phyloP scores from a whole-genome alignment of 2,329 filamentous ascomycete species.

The Neopestalotiopsis clavispora region DNA sequence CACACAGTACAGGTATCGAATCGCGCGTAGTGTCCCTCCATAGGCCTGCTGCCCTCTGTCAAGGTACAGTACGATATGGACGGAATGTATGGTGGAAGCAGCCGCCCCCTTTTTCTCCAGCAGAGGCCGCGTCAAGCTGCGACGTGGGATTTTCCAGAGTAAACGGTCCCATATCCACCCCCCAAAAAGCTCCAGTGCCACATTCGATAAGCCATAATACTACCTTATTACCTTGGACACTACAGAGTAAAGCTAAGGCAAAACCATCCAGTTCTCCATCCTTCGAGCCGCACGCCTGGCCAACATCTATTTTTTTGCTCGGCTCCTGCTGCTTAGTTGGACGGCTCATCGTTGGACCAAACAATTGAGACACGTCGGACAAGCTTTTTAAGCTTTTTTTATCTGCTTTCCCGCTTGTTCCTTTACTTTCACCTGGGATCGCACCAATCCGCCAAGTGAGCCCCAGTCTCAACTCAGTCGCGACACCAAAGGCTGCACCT shows the following conservation, averaged over 20 bases:
- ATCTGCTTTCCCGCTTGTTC: not conserved
- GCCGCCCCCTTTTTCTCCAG: slow-evolving; percentile 10
- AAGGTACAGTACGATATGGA: not conserved
- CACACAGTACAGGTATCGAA: not conserved
- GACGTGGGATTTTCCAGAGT: slow-evolving; percentile 16
- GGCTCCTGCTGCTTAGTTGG: not conserved
- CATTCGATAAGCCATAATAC: not conserved
- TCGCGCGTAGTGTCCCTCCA: not conserved
- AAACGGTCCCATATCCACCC: not conserved
- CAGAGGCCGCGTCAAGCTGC: slow-evolving; percentile 14
- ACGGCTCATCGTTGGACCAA: not conserved
- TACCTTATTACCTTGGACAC: not conserved
- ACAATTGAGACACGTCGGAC: slow-evolving; percentile 11
- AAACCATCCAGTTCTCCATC: not conserved
- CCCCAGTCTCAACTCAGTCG: not conserved
- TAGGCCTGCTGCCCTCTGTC: not conserved
- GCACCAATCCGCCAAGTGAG: not conserved
- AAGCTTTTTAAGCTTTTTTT: slow-evolving; percentile 1
- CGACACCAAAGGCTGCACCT: not conserved
- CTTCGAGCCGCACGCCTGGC: not conserved
- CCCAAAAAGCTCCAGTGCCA: slow-evolving; percentile 11
- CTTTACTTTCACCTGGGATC: not conserved
- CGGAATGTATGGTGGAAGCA: not conserved
- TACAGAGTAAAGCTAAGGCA: not conserved
- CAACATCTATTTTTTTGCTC: slow-evolving; percentile 2